phyloP scores from a whole-genome alignment of 2,329 filamentous ascomycete species.

The Neoarthrinium moseri region DNA sequence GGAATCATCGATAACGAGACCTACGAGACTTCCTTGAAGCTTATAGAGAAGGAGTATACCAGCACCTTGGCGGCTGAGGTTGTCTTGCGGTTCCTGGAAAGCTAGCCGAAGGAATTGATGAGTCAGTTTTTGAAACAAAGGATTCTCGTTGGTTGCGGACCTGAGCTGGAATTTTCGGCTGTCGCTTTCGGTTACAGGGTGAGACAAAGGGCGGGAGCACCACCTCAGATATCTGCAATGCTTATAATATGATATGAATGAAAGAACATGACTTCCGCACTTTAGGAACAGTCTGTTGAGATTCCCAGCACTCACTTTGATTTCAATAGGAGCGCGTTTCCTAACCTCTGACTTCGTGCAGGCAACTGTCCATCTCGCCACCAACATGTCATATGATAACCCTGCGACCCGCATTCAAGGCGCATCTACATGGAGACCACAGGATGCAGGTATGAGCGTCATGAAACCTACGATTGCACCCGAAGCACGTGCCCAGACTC shows the following conservation, averaged over 20 bases:
- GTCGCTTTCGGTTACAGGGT: slow-evolving; percentile 4
- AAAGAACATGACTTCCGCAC: no score
- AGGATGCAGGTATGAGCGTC: no score
- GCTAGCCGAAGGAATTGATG: no score
- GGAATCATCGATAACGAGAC: slow-evolving; percentile 3
- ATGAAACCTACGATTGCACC: no score
- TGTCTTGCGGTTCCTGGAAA: slow-evolving; percentile 3
- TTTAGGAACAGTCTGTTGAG: background rate
- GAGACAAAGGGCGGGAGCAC: no score
- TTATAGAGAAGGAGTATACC: slow-evolving; percentile 1
- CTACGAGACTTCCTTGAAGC: slow-evolving; percentile 1
- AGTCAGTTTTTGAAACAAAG: background rate
- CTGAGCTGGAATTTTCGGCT: no score
- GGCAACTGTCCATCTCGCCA: background rate
- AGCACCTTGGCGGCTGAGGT: slow-evolving; percentile 6
- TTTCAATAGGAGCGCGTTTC: background rate
- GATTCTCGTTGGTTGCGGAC: background rate
- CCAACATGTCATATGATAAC: no score
- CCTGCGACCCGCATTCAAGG: no score
- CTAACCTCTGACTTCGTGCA: background rate
- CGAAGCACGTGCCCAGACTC: no score
- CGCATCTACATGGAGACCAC: no score
- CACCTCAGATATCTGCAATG: no score
- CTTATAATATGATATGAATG: no score
- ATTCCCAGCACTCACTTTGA: background rate